Percentiles rank a stretch among this genome's conserved stretches.
Evolutionary conservation across 768 basidiomycete genomes (phyloP).

Genomic region (Trametes meyenii): DNA sequence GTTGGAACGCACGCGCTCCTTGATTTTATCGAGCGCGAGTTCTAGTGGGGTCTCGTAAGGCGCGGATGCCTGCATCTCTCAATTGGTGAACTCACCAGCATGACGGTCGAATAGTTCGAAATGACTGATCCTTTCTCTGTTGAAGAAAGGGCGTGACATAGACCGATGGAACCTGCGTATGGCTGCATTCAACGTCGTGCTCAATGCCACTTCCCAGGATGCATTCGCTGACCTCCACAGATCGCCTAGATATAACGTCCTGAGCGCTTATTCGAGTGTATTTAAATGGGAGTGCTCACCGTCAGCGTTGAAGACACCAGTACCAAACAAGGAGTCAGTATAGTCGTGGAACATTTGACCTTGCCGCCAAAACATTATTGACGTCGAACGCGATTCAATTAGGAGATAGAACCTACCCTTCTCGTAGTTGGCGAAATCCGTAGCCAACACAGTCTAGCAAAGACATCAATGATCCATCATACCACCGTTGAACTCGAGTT

Average conservation of each 20-base stretch:
- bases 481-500: not conserved
- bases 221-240: conserved; percentile 50
- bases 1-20: conserved; percentile 35
- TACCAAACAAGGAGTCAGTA: conserved; percentile 54
- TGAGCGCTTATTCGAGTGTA: conserved; percentile 28
- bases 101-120: conserved; percentile 65
- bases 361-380: not conserved
- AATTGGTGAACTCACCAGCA: conserved; percentile 39
- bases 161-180: conserved; percentile 56
- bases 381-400: no score
- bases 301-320: conserved; percentile 71
- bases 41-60: conserved; percentile 8
- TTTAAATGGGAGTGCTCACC: conserved; percentile 38
- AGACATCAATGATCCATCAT: not conserved
- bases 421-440: conserved; percentile 46
- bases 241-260: conserved; percentile 38
- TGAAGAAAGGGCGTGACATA: conserved; percentile 67
- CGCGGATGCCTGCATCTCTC: not conserved
- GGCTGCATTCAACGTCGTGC: not conserved
- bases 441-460: conserved; percentile 43
- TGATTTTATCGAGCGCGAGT: conserved; percentile 35
- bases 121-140: conserved; percentile 58
- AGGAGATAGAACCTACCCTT: conserved; percentile 39
- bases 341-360: conserved; percentile 20
- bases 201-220: not conserved